Evolutionary conservation across 768 basidiomycete genomes (phyloP), one percentile per base, ranked within the genome.

Genomic region (Hydnomerulius pinastri): DNA sequence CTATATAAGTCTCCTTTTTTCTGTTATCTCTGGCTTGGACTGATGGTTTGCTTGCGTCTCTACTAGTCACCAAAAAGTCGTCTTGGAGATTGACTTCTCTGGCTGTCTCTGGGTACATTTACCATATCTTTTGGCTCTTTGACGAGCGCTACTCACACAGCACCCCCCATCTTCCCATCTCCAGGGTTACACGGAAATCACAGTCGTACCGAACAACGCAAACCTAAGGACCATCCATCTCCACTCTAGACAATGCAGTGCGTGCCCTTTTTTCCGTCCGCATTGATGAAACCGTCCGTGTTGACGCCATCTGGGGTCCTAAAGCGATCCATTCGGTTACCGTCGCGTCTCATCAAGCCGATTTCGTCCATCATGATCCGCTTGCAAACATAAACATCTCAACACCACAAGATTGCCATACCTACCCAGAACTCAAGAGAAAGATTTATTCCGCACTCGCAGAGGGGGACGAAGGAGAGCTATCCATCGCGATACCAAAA

Each of bases 21-120:
- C 49, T 50, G 56, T 49, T 27, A 39, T 44, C 44, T 43, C 32
- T 43, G 47, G 46, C 39, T 21, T 67, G 61, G 72, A 54, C 68
- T 80, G 79, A 80, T 82, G 67, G 74, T 68, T 58, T 44, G 4
- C 54, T 61, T 66, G 61, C 69, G 77, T 83, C 68, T 86, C 68
- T 85, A 92, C 87, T 85, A 91, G 88, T 73, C 90, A 96, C 73
- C 96, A 98, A 80, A 92, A 92, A 68, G 94, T 97, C 43, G 90
- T 91, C 54, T 75, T 98, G 58, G 92, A 96, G 73, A 84, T 98
- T 54, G 92, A 95, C 76, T 93, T 97, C 68, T 79, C 86, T 7
- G 96, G 96, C 18, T 77, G 78, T 64, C 78, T 94, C 61, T 89
- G 88, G 81, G 94, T 90, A 72, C 57, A 83, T 65, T 43, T 28